These are phyloP conservation scores for Erysimum pusillum DNA, from an alignment of 441 rosid species.

Conservation along the genomic window DNA sequence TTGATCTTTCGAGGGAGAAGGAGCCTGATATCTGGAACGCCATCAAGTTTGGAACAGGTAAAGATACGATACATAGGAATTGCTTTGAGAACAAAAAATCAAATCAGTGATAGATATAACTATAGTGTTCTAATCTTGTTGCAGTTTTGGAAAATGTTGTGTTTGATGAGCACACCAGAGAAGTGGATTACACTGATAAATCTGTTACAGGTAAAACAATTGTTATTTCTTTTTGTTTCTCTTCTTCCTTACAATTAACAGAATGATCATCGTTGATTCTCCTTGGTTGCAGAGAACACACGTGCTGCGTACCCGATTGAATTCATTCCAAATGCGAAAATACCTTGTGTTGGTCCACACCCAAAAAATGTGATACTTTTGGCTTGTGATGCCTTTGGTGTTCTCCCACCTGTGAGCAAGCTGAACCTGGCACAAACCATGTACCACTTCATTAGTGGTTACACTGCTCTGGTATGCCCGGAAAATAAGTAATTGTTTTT, in stretches of 20 bases:
- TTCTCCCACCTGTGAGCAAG: constrained; percentile 98
- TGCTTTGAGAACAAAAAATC: background rate
- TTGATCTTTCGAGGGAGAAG: constrained; percentile 89
- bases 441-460: constrained; percentile 98
- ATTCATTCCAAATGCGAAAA: constrained; percentile 88
- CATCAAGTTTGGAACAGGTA: constrained; percentile 95
- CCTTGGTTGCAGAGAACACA: constrained; percentile 79
- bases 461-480: constrained; percentile 77
- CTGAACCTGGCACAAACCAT: constrained; percentile 85
- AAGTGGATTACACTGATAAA: constrained; percentile 82
- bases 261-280: constrained; percentile 6
- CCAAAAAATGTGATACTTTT: constrained; percentile 90
- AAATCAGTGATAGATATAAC: constrained; percentile 13
- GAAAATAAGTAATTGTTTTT: background rate
- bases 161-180: constrained; percentile 90
- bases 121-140: background rate
- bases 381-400: constrained; percentile 98
- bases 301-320: constrained; percentile 96
- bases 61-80: background rate
- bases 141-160: constrained; percentile 90
- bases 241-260: background rate
- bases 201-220: constrained; percentile 72
- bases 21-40: constrained; percentile 99
- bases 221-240: constrained; percentile 3
- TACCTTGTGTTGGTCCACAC: constrained; percentile 93